phyloP scores from a whole-genome alignment of 1,284 basidiomycete species.

The Ustilago tritici region DNA sequence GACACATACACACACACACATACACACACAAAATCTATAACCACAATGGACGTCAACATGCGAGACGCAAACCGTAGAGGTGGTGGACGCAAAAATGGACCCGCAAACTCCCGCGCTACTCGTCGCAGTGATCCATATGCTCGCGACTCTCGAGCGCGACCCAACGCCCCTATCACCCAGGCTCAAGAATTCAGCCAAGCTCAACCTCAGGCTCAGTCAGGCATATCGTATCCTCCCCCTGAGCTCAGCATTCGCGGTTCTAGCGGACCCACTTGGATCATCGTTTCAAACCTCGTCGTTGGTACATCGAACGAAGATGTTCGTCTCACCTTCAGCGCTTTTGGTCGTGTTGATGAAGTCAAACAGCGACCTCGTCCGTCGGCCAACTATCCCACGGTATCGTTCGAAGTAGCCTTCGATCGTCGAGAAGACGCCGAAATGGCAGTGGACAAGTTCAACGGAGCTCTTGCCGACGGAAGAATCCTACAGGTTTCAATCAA shows the following conservation, averaged over 20 bases:
- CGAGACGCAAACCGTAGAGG: conserved; percentile 37
- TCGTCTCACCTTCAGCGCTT: conserved; percentile 60
- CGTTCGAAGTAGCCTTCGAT: conserved; percentile 64
- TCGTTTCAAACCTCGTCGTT: conserved; percentile 61
- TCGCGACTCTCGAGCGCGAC: conserved; percentile 32
- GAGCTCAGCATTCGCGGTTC: conserved; percentile 62
- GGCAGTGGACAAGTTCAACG: conserved; percentile 63
- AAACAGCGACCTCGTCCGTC: conserved; percentile 53
- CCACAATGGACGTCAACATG: conserved; percentile 40
- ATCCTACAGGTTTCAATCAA: conserved; percentile 59
- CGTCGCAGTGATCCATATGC: conserved; percentile 51
- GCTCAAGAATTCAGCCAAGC: background rate
- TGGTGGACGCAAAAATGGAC: conserved; percentile 29
- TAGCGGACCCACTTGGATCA: conserved; percentile 62
- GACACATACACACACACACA: background rate
- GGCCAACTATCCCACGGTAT: conserved; percentile 57
- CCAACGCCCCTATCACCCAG: conserved; percentile 14
- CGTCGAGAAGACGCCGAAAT: conserved; percentile 46
- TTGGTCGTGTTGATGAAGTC: conserved; percentile 60
- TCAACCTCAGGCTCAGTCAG: conserved; percentile 5
- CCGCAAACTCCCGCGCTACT: conserved; percentile 25
- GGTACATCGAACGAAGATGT: conserved; percentile 66
- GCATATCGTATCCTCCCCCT: conserved; percentile 51
- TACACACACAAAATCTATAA: background rate
- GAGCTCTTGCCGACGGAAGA: conserved; percentile 66